phyloP scores from a whole-genome alignment of 1,284 basidiomycete species.

The Pseudozyma hubeiensis region DNA sequence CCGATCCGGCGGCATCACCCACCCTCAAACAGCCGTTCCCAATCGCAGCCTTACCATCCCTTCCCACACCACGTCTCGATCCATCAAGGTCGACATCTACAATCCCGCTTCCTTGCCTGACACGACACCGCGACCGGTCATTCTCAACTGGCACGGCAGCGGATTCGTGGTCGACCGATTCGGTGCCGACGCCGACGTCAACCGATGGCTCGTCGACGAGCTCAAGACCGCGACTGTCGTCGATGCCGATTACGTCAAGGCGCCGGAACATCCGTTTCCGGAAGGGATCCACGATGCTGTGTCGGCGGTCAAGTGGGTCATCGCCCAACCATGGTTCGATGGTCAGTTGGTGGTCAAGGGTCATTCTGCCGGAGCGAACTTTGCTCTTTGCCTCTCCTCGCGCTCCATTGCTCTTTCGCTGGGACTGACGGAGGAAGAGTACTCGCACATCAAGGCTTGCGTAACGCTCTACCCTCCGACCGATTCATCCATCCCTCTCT shows the following conservation, averaged over 20 bases:
- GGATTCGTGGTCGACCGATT: constrained; percentile 34
- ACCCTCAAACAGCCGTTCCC: constrained; percentile 21
- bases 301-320: constrained; percentile 29
- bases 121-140: constrained; percentile 14
- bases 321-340: constrained; percentile 36
- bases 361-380: constrained; percentile 34
- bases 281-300: constrained; percentile 31
- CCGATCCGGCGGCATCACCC: constrained; percentile 23
- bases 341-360: constrained; percentile 34
- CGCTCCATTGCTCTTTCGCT: constrained; percentile 14
- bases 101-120: constrained; percentile 6
- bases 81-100: constrained; percentile 29
- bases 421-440: constrained; percentile 29
- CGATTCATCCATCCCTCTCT: constrained; percentile 26
- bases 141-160: constrained; percentile 47
- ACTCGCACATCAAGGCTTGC: constrained; percentile 30
- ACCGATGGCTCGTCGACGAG: constrained; percentile 30
- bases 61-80: constrained; percentile 12
- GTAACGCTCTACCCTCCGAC: constrained; percentile 36
- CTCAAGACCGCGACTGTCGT: constrained; percentile 25
- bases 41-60: constrained; percentile 18
- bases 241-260: constrained; percentile 43
- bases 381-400: constrained; percentile 23
- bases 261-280: constrained; percentile 41
- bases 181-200: constrained; percentile 30